Base-by-base conservation (phyloP, 345 rosid genomes). In the Acer yangbiense region DNA sequence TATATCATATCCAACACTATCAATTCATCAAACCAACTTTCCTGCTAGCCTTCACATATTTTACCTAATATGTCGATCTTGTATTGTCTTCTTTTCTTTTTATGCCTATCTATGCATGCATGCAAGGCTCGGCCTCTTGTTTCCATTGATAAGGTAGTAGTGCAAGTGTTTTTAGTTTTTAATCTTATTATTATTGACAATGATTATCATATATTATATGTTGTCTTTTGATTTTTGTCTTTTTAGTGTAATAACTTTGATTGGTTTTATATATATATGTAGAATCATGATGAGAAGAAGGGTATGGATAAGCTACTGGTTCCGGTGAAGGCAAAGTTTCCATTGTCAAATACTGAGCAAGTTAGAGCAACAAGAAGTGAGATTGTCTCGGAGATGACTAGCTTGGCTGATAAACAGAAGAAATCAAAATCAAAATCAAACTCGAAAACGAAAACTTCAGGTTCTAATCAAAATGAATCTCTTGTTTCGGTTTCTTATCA, bases 81-180 rank as follows among this genome's bases (percentile, higher is more conserved):
- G 52, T 80, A 20, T 68, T 60, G 74, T 71, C 63, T 88, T 80
- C 82, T 90, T 46, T 75, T 72, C 27, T 72, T 80, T 81, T 9
- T 88, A 7, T 77, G 81, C 76, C 43, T 88, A 62, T 78, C 83
- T 77, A 62, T 86, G 50, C 79, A 82, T 83, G 86, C 86, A 83
- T 86, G 89, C 67, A 76, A 80, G 65, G 88, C 87, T 57, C 91
- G 92, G 68, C 83, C 68, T 78, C 86, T 88, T 58, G 82, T 72
- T 52, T 75, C 71, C 58, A 46, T n/a, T 35, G 77, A 78, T 79
- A 83, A 79, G 80, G 88, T 84, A 43, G 76, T 68, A 48, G 66
- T 71, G 21, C 71, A 55, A 71, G 57, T 29, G 17, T 27, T 39
- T 63, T 35, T 35, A 35, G 6, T 35, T 35, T 3, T 0, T 35